These are phyloP conservation scores for Solanum chacoense DNA, from an alignment of 305 asterid genomes.

Conservation along the genomic window DNA sequence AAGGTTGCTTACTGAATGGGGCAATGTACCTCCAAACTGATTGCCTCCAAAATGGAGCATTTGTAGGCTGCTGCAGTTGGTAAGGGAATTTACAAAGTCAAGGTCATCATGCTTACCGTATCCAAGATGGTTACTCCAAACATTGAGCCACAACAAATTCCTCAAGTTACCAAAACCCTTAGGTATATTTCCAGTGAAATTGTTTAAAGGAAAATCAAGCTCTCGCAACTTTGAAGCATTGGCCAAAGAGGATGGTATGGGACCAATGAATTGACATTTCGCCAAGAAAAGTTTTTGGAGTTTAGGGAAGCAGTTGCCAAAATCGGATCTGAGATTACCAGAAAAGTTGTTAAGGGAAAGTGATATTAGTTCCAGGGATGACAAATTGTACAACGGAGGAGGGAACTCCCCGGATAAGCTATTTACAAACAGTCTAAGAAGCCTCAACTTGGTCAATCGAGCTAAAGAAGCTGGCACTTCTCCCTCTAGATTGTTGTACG, in stretches of 20 bases:
- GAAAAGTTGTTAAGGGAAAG: not conserved
- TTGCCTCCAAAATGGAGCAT: not conserved
- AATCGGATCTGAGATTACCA: not conserved
- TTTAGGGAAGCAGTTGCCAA: rapidly evolving
- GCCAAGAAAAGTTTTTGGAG: not conserved
- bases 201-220: not conserved
- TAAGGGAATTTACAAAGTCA: not conserved
- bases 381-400: not conserved
- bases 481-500: not conserved
- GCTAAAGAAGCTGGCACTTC: not conserved
- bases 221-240: not conserved
- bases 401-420: not conserved
- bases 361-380: not conserved
- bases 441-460: not conserved
- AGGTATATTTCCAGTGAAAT: slow-evolving; percentile 12
- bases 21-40: not conserved
- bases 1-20: not conserved
- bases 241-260: not conserved
- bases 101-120: not conserved
- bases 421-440: not conserved
- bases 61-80: not conserved
- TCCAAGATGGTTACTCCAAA: not conserved
- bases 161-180: slow-evolving; percentile 9
- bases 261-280: not conserved
- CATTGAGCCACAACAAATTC: not conserved